A percentile compares a stretch with the other conserved stretches of the same genome.
phyloP scores from a whole-genome alignment of 768 basidiomycete genomes.

The Sarcodon sp. region DNA sequence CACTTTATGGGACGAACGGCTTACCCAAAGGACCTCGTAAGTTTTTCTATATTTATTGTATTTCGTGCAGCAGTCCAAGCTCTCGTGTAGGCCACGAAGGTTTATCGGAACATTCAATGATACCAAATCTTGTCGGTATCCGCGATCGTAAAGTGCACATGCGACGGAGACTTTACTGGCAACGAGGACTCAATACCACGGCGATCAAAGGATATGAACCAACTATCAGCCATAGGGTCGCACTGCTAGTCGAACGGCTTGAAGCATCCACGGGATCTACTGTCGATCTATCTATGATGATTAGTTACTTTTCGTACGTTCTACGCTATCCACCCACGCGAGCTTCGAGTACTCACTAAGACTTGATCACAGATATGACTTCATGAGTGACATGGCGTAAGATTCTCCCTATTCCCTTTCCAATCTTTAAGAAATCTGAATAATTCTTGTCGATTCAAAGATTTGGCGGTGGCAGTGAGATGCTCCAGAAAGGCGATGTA shows the following conservation, averaged over 20 bases:
- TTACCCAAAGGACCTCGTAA: slow-evolving; percentile 46
- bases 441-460: no score
- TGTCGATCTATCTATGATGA: slow-evolving; percentile 22
- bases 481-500: slow-evolving; percentile 2
- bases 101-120: no score
- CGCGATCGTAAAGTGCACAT: slow-evolving; percentile 9
- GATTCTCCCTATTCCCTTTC: no score
- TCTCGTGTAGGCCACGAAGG: no score
- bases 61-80: no score
- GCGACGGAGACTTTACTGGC: slow-evolving; percentile 25
- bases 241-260: slow-evolving; percentile 14
- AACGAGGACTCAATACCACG: slow-evolving; percentile 20
- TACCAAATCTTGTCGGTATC: neutral
- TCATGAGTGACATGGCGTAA: slow-evolving; percentile 6
- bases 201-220: slow-evolving; percentile 20
- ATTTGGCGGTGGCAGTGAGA: slow-evolving; percentile 2
- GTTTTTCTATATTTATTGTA: slow-evolving; percentile 2
- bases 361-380: slow-evolving; percentile 4
- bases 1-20: slow-evolving; percentile 36
- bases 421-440: no score
- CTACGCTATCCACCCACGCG: neutral
- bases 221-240: slow-evolving; percentile 10
- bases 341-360: slow-evolving; percentile 1
- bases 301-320: slow-evolving; percentile 25
- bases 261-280: neutral